Base-by-base conservation (phyloP, 768 basidiomycete species). In the Collybia sordida region DNA sequence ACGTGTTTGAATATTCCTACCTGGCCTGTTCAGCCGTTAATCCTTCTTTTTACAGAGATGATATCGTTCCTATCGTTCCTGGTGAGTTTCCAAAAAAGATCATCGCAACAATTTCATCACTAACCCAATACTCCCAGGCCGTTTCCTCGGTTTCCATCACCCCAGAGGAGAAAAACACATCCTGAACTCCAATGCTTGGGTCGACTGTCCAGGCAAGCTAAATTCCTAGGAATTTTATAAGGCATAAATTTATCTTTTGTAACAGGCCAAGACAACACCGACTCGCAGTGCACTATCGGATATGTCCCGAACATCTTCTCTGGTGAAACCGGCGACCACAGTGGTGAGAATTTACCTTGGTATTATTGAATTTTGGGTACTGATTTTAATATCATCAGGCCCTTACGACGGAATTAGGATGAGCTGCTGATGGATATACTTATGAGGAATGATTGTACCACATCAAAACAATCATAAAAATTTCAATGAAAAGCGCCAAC, bases 121-220 rank as follows among this genome's bases (percentile, higher is more conserved):
- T n/a, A n/a, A 24, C 17, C 21, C 25, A n/a, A 24, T 31, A 18
- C 5, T 31, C 11, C 4, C 22, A 67, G 72, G 71, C 6, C 60
- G 49, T 28, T 64, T 67, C 54, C 63, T 79, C 12, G 78, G 76
- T 2, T 83, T 65, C 57, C 67, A 63, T 46, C 81, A 82, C 37
- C 72, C 75, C 14, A 63, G 66, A 18, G 74, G 75, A 1, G 73
- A 77, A 54, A 59, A 65, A 14, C 72, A 73, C 49, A 71, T 72
- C 40, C 56, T 66, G 12, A 62, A 67, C 21, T 53, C 58, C 2
- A 71, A 68, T 0, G 62, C 65, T 15, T 88, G 85, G 85, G 63
- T 72, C 18, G 50, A 65, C 6, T 88, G 86, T 53, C 74, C 82
- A 45, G 44, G 44, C 17, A 18, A 47, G 45, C 31, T 23, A 35